Base-by-base conservation (phyloP, 805 yeast genomes). In the Lachancea quebecensis region DNA sequence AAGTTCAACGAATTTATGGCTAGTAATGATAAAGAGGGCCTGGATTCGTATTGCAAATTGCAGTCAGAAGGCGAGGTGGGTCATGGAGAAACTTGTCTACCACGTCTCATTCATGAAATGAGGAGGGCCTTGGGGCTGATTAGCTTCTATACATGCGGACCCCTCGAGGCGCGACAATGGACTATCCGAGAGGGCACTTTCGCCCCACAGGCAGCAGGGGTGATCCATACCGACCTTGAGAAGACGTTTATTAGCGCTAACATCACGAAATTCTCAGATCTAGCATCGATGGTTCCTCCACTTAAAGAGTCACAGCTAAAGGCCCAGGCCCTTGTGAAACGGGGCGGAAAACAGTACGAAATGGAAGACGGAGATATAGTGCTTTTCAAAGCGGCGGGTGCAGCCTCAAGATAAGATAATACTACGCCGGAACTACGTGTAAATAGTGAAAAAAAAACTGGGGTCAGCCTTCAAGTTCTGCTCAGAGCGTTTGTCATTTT, bases 181-280 rank as follows among this genome's bases (percentile, higher is more conserved):
- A 84, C 89, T 14, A 73, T 89, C 44, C 74, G 90, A 59, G 71
- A 72, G 42, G 86, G 88, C 28, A 75, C 84, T 14, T 75, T 78
- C 32, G 95, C 95, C 1, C 90, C 91, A 33, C 85, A 85, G 50
- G 96, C 95, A 2, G 96, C 96, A 0, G 95, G 90, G 17, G 82
- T 83, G 30, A 89, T 89, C 48, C 96, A 89, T 62, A 83, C 87
- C 1, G 96, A 88, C 62, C 67, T 88, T 45, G 81, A 83, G 67
- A 78, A 81, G 56, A 85, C 95, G 0, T 89, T 89, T 61, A 78
- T 89, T 39, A 77, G 78, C 58, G 95, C 93, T 9, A 79, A 81
- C 46, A 85, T 89, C 27, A 73, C 77, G 58, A 83, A 83, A 56
- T 83, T 74, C 60, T 71, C 75, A 4, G 93, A 85, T 55, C 64